Conservation (phyloP, 495 filamentous ascomycete species). For the Penicillium soppii region DNA sequence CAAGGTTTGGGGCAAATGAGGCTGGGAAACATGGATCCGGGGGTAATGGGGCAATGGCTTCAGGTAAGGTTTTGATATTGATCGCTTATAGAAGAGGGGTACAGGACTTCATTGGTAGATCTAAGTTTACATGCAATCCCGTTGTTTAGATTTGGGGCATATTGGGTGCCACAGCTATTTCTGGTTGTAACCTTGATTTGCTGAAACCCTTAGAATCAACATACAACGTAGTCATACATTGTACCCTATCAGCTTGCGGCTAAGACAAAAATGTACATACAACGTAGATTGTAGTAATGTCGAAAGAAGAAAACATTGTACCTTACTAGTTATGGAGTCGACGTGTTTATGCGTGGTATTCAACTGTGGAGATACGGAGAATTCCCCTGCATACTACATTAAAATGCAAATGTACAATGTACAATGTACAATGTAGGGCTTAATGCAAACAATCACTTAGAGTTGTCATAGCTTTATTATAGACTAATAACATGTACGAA, state of each 20-base stretch:
- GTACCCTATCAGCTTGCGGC: no score
- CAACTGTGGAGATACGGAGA: constrained; percentile 31
- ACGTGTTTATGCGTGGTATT: no score
- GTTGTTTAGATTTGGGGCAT: neutral
- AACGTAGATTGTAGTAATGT: neutral
- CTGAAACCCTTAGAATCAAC: neutral
- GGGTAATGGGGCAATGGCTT: neutral
- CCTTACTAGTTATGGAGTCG: no score
- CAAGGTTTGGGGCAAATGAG: neutral
- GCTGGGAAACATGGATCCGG: neutral
- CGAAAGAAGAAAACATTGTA: no score
- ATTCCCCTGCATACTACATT: constrained; percentile 15
- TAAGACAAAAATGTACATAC: no score
- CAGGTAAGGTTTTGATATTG: constrained; percentile 6
- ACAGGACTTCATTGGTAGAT: neutral
- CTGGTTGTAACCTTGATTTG: neutral
- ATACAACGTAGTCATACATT: no score
- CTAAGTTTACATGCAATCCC: neutral
- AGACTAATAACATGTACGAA: no score
- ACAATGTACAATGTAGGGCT: no score
- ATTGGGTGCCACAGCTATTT: neutral
- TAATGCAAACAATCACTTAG: no score
- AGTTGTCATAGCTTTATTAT: no score
- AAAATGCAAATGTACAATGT: constrained; percentile 2
- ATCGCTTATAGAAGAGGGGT: neutral